These are phyloP conservation scores for Aspergillus fumigatiaffinis DNA, from an alignment of 2,329 filamentous ascomycete species.

Conservation along the genomic window DNA sequence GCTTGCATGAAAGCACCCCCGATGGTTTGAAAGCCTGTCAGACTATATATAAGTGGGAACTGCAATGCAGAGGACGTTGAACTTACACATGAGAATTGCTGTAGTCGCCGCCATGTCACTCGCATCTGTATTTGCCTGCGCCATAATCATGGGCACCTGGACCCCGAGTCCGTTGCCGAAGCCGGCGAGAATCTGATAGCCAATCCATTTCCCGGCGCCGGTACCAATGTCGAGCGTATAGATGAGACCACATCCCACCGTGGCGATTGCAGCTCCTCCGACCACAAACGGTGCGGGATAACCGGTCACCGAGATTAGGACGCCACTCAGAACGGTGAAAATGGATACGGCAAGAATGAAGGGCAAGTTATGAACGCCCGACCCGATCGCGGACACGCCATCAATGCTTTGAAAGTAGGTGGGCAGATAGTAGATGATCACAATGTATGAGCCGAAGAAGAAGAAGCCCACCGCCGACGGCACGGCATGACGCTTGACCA, in stretches of 20 bases:
- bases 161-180: constrained; percentile 22
- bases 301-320: constrained; percentile 21
- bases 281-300: constrained; percentile 24
- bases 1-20: constrained; percentile 31
- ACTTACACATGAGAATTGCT: constrained; percentile 19
- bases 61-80: not conserved
- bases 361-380: constrained; percentile 42
- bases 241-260: constrained; percentile 29
- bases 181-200: constrained; percentile 34
- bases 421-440: constrained; percentile 45
- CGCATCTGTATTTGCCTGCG: constrained; percentile 19
- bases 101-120: constrained; percentile 18
- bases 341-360: constrained; percentile 34
- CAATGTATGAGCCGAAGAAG: constrained; percentile 31
- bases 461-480: constrained; percentile 25
- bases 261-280: constrained; percentile 18
- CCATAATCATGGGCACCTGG: constrained; percentile 23
- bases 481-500: not conserved
- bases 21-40: constrained; percentile 26
- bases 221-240: constrained; percentile 30
- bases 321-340: constrained; percentile 24
- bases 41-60: not conserved
- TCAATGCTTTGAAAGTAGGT: constrained; percentile 46
- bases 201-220: constrained; percentile 31
- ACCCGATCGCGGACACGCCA: constrained; percentile 28